phyloP scores from a whole-genome alignment of 202 grass and related monocot genomes.

The Zoysia matrella region DNA sequence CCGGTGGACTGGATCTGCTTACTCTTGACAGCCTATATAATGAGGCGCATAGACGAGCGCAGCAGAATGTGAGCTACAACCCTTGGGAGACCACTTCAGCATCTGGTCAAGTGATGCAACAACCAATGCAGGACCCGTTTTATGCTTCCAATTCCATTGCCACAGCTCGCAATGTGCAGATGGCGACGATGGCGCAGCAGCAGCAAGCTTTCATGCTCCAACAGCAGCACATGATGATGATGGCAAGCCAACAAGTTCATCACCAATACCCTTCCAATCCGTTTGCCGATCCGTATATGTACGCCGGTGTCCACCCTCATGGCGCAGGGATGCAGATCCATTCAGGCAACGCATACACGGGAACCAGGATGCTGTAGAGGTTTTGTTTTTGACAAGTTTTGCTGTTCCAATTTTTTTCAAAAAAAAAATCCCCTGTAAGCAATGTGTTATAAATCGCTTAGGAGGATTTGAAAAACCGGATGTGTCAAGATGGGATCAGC shows the following conservation, averaged over 20 bases:
- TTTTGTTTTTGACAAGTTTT: neutral
- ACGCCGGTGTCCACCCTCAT: conserved; percentile 40
- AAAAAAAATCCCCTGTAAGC: neutral
- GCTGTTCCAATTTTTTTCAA: neutral
- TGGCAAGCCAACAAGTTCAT: conserved; percentile 36
- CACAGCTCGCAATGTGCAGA: conserved; percentile 62
- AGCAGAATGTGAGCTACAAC: conserved; percentile 75
- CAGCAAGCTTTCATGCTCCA: conserved; percentile 70
- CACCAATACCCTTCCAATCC: conserved; percentile 68
- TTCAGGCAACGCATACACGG: conserved; percentile 52
- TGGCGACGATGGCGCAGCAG: conserved; percentile 68
- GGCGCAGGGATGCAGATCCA: conserved; percentile 57
- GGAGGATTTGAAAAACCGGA: neutral
- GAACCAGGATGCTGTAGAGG: conserved; percentile 66
- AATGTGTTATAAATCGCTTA: neutral
- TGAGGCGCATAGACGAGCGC: conserved; percentile 59
- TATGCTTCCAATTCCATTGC: conserved; percentile 62
- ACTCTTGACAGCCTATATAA: conserved; percentile 90
- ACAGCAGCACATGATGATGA: conserved; percentile 74
- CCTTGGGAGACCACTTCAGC: conserved; percentile 66
- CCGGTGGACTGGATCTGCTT: conserved; percentile 79
- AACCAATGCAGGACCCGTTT: conserved; percentile 67
- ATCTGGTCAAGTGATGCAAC: conserved; percentile 58
- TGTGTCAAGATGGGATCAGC: neutral
- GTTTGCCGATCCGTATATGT: conserved; percentile 49